Evolutionary conservation across 148 eudicot species (phyloP).

Genomic region (Camellia lanceoleosa): DNA sequence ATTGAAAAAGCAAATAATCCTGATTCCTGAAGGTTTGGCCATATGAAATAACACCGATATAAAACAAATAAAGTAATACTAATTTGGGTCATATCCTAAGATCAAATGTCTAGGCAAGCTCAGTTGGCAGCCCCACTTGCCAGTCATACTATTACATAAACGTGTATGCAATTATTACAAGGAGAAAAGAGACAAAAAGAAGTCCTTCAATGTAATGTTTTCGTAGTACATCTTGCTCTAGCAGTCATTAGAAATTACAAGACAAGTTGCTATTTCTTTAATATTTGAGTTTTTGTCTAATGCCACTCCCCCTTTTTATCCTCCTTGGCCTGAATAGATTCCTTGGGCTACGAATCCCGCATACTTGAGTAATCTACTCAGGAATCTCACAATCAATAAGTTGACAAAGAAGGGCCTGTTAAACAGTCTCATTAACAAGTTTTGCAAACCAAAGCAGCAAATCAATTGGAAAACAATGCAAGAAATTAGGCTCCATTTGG

Average conservation of each 20-base stretch:
- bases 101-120: not conserved
- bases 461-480: not conserved
- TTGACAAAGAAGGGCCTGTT: too few species aligned
- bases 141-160: not conserved
- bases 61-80: not conserved
- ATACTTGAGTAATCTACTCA: not conserved
- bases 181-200: not conserved
- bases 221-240: too few species aligned
- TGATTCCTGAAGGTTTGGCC: not conserved
- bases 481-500: too few species aligned
- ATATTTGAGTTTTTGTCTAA: too few species aligned
- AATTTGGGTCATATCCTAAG: not conserved
- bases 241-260: too few species aligned
- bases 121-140: not conserved
- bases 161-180: too few species aligned
- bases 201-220: too few species aligned
- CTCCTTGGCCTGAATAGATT: not conserved
- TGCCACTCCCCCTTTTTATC: not conserved
- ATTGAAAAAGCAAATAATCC: not conserved
- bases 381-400: not conserved
- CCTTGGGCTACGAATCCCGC: not conserved
- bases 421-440: not conserved
- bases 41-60: not conserved
- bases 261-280: too few species aligned
- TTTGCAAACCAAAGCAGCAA: not conserved